These are phyloP conservation scores for Funneliformis caledonium DNA, from an alignment of 371 early-diverging fungal species.

Conservation along the genomic window DNA sequence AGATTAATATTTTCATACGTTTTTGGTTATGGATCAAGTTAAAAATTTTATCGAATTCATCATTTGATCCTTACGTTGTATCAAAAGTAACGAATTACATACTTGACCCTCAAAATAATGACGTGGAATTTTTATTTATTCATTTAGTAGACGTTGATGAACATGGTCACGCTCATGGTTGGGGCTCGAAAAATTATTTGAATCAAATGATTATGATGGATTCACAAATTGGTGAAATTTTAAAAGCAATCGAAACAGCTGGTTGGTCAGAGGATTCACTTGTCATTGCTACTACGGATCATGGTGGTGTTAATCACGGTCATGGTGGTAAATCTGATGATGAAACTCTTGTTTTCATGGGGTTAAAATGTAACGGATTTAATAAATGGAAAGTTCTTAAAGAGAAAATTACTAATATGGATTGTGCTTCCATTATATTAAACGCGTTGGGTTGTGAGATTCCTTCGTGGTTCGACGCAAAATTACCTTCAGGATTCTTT, in stretches of 20 bases:
- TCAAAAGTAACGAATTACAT: not conserved
- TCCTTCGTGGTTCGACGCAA: slow-evolving; percentile 1
- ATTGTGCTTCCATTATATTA: slow-evolving; percentile 1
- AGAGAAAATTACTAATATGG: slow-evolving; percentile 8
- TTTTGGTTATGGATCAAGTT: not conserved
- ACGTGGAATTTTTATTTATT: slow-evolving; percentile 21
- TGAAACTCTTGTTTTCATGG: not conserved
- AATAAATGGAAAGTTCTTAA: not conserved
- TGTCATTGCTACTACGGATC: slow-evolving; percentile 39
- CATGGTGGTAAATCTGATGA: slow-evolving; percentile 32
- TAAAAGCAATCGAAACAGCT: slow-evolving; percentile 1
- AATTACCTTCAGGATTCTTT: not conserved
- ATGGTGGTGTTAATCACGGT: slow-evolving; percentile 26
- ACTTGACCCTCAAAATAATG: not conserved
- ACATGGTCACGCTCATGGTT: slow-evolving; percentile 24
- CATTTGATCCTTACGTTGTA: not conserved
- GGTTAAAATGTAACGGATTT: not conserved
- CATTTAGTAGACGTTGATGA: slow-evolving; percentile 31
- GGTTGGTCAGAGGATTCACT: not conserved
- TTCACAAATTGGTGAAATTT: not conserved
- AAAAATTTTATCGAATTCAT: not conserved
- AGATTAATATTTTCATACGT: not conserved
- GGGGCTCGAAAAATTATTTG: not conserved
- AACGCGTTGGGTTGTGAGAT: not conserved
- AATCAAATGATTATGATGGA: not conserved